Evolutionary conservation across 2,329 filamentous ascomycete species (phyloP), one percentile per base, ranked within the genome.

Genomic region (Beauveria australis): DNA sequence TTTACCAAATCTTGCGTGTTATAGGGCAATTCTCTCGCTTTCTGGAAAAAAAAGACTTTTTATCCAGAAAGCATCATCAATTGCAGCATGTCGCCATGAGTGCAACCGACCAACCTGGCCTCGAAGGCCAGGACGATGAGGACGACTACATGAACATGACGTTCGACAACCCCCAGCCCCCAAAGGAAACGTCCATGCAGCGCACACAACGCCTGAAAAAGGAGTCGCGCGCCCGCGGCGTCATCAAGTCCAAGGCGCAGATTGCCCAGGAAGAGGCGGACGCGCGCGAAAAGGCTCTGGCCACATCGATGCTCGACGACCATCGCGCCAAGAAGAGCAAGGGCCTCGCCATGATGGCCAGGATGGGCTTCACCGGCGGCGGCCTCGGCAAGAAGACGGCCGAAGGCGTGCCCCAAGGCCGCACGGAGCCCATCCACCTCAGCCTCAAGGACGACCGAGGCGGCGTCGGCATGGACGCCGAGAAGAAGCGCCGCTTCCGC

Each of bases 81-180:
- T 46, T 33, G n/a, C 41, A 60, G 49, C 57, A 60, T 60, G 57
- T 16, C 43, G 41, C 37, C 57, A 60, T 60, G 57, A 60, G 41
- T n/a, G 18, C 57, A 19, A 47, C 49, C 19, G 48, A 47, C 28
- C 48, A 41, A 28, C 41, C 49, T 47, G 57, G 57, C 57, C 28
- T 43, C 41, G 57, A 41, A 41, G 49, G 43, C 52, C 79, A 80
- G 3, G 89, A 91, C 7, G 90, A 92, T 22, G 90, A 92, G 64
- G 92, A 97, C 65, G 94, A 99, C 74, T 97, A 99, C 79, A 95
- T 99, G 89, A 91, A 88, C 67, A 97, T 99, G 93, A 81, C 87
- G 16, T 92, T 99, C 71, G 81, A 84, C 19, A 89, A 96, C 30
- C 70, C 81, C 75, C 68, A 79, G 72, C 71, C 83, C 76, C 73